Evolutionary conservation across 2,329 filamentous ascomycete species (phyloP), one percentile per base, ranked within the genome.

Genomic region (Colletotrichum camelliae): DNA sequence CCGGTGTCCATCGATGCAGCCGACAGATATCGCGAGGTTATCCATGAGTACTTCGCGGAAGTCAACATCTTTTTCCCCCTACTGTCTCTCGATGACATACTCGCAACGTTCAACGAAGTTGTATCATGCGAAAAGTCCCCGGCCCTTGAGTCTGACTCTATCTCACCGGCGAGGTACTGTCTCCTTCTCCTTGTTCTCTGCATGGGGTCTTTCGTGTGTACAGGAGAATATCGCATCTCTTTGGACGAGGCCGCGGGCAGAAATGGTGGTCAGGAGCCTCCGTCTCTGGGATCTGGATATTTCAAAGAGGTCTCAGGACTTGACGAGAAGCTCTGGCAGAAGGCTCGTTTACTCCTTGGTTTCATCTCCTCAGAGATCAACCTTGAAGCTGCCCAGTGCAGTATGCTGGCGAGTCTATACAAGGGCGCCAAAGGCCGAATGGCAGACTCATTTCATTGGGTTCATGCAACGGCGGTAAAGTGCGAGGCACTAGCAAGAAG

Each of bases 361-460:
- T 77, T 72, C 6, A 62, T 79, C 1, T 78, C 79, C 0, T 77
- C 78, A 0, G 77, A 81, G 3, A 70, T 78, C 29, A 79, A 80
- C 1, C 13, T 82, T 2, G 71, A 74, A 15, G 71, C 81, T 27
- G 79, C 81, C 0, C 81, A 82, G 37, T 81, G 81, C 61, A 77
- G 76, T 5, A 82, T 81, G 80, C 72, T 82, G 12, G 79, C 8
- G 5, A 82, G 81, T 52, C 61, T 82, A 15, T 82, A 80, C 27
- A 79, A 75, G 77, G 79, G 81, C 0, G 80, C 80, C 0, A 72
- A 73, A 0, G 81, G 81, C 5, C 69, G 55, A 6, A 77, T 82
- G 7, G 64, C 80, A 0, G 80, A 81, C 10, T 77, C 81, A 0
- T 81, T 81, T 10, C 78, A 80, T 35, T 81, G 80, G 79, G 77